Base-by-base conservation (phyloP, 1,284 basidiomycete genomes). In the Sphagnurus paluster region DNA sequence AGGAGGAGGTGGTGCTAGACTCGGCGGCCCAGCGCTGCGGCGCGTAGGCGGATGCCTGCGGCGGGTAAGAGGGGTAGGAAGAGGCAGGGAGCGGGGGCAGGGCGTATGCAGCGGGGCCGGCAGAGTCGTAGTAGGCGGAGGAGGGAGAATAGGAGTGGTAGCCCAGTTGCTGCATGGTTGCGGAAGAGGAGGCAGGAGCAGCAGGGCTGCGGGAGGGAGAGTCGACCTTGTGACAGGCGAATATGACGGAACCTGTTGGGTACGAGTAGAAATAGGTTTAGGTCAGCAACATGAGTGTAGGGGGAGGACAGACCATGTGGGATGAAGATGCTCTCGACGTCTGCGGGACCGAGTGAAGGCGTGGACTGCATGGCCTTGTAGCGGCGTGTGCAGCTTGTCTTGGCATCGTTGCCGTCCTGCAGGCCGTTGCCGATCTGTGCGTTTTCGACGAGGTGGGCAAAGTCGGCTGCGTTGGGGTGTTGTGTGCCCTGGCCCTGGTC, bases 351-450 rank as follows among this genome's bases (percentile, higher is more conserved):
- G 49, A 84, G 79, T 30, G 77, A 73, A 51, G 82, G 79, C 72
- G 85, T 77, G 55, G 71, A 69, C 62, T 94, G 91, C 56, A 82
- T 79, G 36, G 90, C 87, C 62, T 90, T 87, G 72, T 90, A 97
- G 50, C 96, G 79, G 58, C 91, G 81, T 48, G 94, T 98, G 65
- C 95, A 99, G 68, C 86, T 94, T 38, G 95, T 98, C 68, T 89
- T 88, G 33, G 88, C 84, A 59, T 87, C 84, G 54, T 77, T 83
- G 57, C 74, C 72, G 63, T 74, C 67, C 49, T 72, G 61, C 62
- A 58, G 59, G 34, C 63, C 65, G 65, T 69, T 67, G 59, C 76
- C 73, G 61, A 91, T 82, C 59, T 87, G 78, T 20, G 95, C 87
- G 44, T 86, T 84, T 48, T 85, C 82, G 39, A 90, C 90, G 42